Evolutionary conservation across 2,329 filamentous ascomycete species (phyloP), one percentile per base, ranked within the genome.

Genomic region (Cercospora janseana): DNA sequence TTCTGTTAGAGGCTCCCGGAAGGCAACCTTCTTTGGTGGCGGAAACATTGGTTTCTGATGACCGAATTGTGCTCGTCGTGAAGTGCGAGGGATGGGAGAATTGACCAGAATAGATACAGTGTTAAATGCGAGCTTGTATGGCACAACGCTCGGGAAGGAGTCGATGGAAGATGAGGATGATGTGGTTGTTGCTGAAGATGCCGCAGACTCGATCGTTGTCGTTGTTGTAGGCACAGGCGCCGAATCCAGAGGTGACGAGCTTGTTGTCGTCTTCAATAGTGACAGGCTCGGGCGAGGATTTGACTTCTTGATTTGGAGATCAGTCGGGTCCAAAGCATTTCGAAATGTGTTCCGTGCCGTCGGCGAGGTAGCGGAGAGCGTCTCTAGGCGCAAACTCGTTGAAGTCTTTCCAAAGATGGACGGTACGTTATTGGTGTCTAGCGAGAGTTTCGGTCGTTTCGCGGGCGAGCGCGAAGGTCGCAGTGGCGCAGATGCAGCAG

Each of bases 301-400:
- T 27, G 24, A 1, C 12, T 26, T 29, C 23, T 47, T 47, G 32
- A 13, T 21, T 9, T 27, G 31, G 23, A 20, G 15, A 23, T 26
- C 21, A n/a, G 66, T 57, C 29, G 69, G 63, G 31, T 79, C 75
- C 58, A 80, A 81, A 43, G 78, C 76, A 67, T 84, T 84, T 59
- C 71, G 75, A 62, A 82, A 81, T 44, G 81, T 84, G 65, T 83
- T 84, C 60, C 77, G 73, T 32, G 75, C 70, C 1, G 81, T 84
- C 8, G 81, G 81, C 6, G 81, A 83, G 23, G 76, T 73, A n/a
- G 77, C 71, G 42, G 76, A 77, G 16, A 79, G 68, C 2, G 76
- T 76, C 35, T 77, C 73, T 40, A 80, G 70, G 10, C 77, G 74
- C 37, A 82, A 66, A 47, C 75, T 76, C 18, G 76, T 76, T n/a